Conservation (phyloP, 2,329 filamentous ascomycete genomes). For the Phialophora verrucosa region DNA sequence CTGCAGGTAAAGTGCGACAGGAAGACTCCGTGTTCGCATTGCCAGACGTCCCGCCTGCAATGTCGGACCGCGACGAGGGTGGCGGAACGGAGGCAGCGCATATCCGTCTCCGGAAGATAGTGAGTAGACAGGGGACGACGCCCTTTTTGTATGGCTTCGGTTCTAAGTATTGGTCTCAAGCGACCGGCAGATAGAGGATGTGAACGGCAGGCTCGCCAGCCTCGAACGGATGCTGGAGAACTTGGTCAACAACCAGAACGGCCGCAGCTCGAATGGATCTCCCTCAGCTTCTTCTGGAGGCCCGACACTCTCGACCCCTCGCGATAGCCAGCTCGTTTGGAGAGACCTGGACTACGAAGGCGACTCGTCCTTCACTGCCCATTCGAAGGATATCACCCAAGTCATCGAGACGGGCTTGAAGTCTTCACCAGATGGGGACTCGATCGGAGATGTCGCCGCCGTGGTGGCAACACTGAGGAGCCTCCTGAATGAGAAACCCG, state of each 20-base stretch:
- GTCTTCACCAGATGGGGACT: conserved; percentile 6
- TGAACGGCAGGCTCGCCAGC: conserved; percentile 56
- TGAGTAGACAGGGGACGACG: conserved; percentile 42
- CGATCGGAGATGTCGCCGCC: conserved; percentile 19
- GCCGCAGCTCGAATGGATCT: conserved; percentile 13
- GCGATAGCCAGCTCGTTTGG: conserved; percentile 41
- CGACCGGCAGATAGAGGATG: conserved; percentile 60
- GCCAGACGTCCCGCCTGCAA: conserved; percentile 45
- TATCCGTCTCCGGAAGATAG: conserved; percentile 52
- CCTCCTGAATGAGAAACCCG: conserved; percentile 19
- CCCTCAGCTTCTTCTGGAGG: conserved; percentile 18
- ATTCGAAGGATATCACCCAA: conserved; percentile 52
- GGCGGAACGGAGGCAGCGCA: conserved; percentile 47
- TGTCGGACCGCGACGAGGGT: conserved; percentile 49
- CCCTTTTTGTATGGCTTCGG: conserved; percentile 27
- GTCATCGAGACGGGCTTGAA: conserved; percentile 24
- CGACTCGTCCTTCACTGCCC: conserved; percentile 55
- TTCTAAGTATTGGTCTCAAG: conserved; percentile 1
- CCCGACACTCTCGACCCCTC: conserved; percentile 31
- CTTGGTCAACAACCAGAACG: conserved; percentile 43
- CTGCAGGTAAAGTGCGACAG: conserved; percentile 51
- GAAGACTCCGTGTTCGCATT: conserved; percentile 50
- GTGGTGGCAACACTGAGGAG: conserved; percentile 27
- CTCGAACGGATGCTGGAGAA: conserved; percentile 54
- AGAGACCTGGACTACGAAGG: conserved; percentile 52